phyloP scores from a whole-genome alignment of 2,329 filamentous ascomycete species.

The Epichloe sylvatica region DNA sequence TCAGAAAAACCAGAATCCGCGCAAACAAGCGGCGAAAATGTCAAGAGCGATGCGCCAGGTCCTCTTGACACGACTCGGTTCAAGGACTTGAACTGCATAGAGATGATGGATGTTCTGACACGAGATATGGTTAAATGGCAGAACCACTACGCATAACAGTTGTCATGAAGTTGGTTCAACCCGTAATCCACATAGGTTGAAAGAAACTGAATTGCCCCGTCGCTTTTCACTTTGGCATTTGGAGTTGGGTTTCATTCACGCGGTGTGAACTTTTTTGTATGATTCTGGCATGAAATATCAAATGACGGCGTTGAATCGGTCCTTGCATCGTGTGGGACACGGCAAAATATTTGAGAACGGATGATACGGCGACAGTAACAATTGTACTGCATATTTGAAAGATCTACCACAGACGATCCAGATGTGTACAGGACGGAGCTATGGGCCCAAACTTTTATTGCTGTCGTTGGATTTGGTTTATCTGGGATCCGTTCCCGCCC shows the following conservation, averaged over 20 bases:
- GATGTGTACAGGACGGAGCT: not conserved
- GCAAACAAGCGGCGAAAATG: conserved; percentile 21
- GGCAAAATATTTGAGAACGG: not conserved
- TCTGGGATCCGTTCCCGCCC: not conserved
- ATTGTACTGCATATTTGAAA: not conserved
- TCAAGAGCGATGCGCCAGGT: conserved; percentile 13
- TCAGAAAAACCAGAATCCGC: conserved; percentile 21
- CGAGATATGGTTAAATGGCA: conserved; percentile 76
- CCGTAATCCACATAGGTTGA: not conserved
- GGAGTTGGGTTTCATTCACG: not conserved
- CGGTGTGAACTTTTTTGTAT: not conserved
- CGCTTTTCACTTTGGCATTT: not conserved
- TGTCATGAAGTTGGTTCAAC: not conserved
- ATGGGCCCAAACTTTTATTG: not conserved
- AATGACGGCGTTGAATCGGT: conserved; percentile 6
- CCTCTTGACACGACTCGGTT: conserved; percentile 39
- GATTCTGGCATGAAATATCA: conserved; percentile 2
- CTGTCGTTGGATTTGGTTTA: not conserved
- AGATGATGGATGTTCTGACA: conserved; percentile 84
- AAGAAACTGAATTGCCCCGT: not conserved
- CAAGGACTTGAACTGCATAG: conserved; percentile 60
- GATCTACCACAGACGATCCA: not conserved
- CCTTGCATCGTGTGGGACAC: conserved; percentile 4
- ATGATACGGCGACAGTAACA: not conserved
- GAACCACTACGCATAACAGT: conserved; percentile 43